These are phyloP conservation scores for Chaetoscypha palmicola DNA, from an alignment of 2,329 filamentous ascomycete species.

Conservation along the genomic window DNA sequence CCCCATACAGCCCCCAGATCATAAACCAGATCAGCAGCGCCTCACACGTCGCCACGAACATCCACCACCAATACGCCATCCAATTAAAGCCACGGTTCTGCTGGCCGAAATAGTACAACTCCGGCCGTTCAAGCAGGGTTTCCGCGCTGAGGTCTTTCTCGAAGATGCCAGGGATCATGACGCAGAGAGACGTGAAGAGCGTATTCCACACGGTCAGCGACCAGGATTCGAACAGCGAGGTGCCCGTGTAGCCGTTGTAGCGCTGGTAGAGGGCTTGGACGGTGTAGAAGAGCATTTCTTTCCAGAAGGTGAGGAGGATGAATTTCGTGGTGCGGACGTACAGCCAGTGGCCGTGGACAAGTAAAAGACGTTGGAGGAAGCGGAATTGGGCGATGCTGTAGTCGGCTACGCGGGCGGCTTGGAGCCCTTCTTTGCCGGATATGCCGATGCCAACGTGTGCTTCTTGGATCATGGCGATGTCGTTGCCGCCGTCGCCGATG, in stretches of 20 bases:
- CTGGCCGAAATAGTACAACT: slow-evolving; percentile 80
- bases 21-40: slow-evolving; percentile 71
- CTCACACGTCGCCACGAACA: slow-evolving; percentile 64
- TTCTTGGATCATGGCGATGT: slow-evolving; percentile 89
- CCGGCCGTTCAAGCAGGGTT: slow-evolving; percentile 79
- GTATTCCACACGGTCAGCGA: slow-evolving; percentile 86
- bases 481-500: slow-evolving; percentile 87
- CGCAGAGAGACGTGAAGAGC: slow-evolving; percentile 77
- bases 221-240: slow-evolving; percentile 78
- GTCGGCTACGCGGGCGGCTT: slow-evolving; percentile 81
- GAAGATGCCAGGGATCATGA: slow-evolving; percentile 83
- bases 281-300: slow-evolving; percentile 72
- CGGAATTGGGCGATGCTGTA: slow-evolving; percentile 87
- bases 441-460: slow-evolving; percentile 85
- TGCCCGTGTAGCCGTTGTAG: slow-evolving; percentile 80
- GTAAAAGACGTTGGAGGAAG: slow-evolving; percentile 70
- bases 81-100: slow-evolving; percentile 70
- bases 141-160: slow-evolving; percentile 78
- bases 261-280: slow-evolving; percentile 76
- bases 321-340: slow-evolving; percentile 83
- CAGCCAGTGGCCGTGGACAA: slow-evolving; percentile 85
- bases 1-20: slow-evolving; percentile 56
- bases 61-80: slow-evolving; percentile 69
- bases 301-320: slow-evolving; percentile 85
- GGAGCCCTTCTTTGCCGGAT: slow-evolving; percentile 80